Evolutionary conservation across 2,329 filamentous ascomycete species (phyloP).

Genomic region (Pestalotiopsis sp.): DNA sequence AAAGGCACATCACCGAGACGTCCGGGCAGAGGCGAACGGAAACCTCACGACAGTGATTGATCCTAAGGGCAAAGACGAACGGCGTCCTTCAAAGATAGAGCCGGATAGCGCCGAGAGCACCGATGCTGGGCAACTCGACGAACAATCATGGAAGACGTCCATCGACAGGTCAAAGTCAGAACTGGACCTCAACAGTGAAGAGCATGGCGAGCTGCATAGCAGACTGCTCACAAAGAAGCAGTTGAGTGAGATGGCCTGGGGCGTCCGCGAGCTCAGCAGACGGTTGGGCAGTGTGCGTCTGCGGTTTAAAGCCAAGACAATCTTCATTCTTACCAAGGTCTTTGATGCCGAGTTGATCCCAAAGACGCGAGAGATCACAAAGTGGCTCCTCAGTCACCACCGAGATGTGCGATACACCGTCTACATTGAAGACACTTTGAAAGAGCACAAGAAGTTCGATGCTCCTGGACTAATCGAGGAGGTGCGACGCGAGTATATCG

Average conservation of each 20-base stretch:
- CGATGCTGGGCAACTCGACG: slow-evolving; percentile 56
- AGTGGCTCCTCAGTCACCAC: slow-evolving; percentile 79
- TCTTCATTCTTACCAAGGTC: slow-evolving; percentile 92
- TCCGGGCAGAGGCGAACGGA: slow-evolving; percentile 29
- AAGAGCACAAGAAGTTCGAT: slow-evolving; percentile 74
- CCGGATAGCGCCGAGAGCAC: slow-evolving; percentile 41
- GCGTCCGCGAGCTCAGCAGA: slow-evolving; percentile 87
- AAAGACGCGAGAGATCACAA: slow-evolving; percentile 75
- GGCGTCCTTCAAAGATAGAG: slow-evolving; percentile 35
- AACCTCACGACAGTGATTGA: slow-evolving; percentile 32
- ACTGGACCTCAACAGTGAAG: slow-evolving; percentile 37
- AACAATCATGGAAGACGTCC: slow-evolving; percentile 55
- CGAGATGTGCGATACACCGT: slow-evolving; percentile 72
- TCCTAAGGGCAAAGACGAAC: slow-evolving; percentile 33
- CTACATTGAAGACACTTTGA: slow-evolving; percentile 79
- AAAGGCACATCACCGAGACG: slow-evolving; percentile 23
- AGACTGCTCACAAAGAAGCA: slow-evolving; percentile 94
- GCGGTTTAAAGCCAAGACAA: slow-evolving; percentile 76
- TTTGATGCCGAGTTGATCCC: slow-evolving; percentile 80
- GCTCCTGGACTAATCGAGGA: slow-evolving; percentile 68
- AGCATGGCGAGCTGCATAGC: slow-evolving; percentile 46
- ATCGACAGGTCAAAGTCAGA: slow-evolving; percentile 47
- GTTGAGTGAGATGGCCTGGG: slow-evolving; percentile 95
- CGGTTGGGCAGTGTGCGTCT: slow-evolving; percentile 82
- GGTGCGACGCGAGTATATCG: slow-evolving; percentile 47